Base-by-base conservation (phyloP, 192 early-diverging fungal genomes). In the Coemansia sp. region DNA sequence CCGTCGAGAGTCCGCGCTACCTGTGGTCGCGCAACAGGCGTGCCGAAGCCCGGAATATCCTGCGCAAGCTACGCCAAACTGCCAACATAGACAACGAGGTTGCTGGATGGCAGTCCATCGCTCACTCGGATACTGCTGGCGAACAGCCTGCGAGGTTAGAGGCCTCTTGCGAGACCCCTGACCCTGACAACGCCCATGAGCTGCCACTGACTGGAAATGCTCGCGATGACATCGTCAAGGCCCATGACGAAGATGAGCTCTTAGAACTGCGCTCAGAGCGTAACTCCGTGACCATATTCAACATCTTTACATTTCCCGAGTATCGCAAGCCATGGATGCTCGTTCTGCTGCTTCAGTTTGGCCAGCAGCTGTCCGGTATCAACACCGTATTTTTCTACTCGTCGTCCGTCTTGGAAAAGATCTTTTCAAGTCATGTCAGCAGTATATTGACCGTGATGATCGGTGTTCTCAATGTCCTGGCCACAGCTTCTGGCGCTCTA, bases 291-390 rank as follows among this genome's bases (percentile, higher is more conserved):
- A 84, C 78, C 2, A 71, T 84, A 11, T 77, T 76, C 70, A 78
- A 83, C 70, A 74, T 86, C 6, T 76, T 82, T 62, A 64, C 65
- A n/a, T 70, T 70, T 34, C 47, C 83, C 2, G 73, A 85, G 16
- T 92, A 91, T 69, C 87, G 90, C 61, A 85, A 82, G 41, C 89
- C 90, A 1, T 87, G 93, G 41, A 52, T 88, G 41, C 83, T 91
- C n/a, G 86, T 93, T 9, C 58, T 95, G 11, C 67, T 91, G 13
- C 60, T 96, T 4, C 94, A 95, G 67, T 74, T 95, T 47, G 85
- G 89, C 6, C 95, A 96, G 76, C 95, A 97, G 79, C 87, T 96
- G 53, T 95, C 93, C n/a, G 95, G 95, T 3, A 95, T 97, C 86
- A 97, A 95, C 79, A 93, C 92, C 0, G 92, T 95, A 9, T 92